Evolutionary conservation across 1,284 basidiomycete species (phyloP), one percentile per base, ranked within the genome.

Genomic region (Pulveroboletus ridleyi): DNA sequence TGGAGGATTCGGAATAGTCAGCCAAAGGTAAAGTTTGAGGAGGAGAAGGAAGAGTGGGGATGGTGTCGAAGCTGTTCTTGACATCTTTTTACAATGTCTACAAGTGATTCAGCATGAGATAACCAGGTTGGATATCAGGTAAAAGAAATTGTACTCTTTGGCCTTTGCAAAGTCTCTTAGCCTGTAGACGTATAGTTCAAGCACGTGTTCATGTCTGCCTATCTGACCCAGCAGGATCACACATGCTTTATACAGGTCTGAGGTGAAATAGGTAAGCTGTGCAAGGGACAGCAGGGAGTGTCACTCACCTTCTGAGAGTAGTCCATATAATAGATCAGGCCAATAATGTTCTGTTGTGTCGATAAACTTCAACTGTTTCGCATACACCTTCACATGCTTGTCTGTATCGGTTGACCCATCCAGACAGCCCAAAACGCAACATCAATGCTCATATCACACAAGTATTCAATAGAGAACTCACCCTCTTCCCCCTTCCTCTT

Each of bases 121-220:
- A 33, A n/a, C 44, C 33, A 47, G 44, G 7, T 29, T 35, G 8
- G 20, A 35, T 17, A n/a, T 42, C 20, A 7, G 49, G 14, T 42
- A 2, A 15, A 59, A 5, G 39, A 39, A 18, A 35, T 71, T 88
- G 69, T 71, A 95, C 92, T 92, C 88, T 80, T 99, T 97, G 0
- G 98, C 98, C 65, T 94, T 94, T 18, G 79, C 68, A 74, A 91
- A 93, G 74, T 97, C 93, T 46, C 89, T 84, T 39, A 98, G 82
- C 55, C 89, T 87, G 73, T 97, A 92, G 2, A 96, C 95, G 76
- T 99, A 99, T 35, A 98, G 87, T 72, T 95, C 91, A 33, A 99
- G 85, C 0, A 97, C 97, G 65, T 91, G 94, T 70, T 97, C 94
- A 72, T 99, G 96, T 65, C 94, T 89, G 1, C 94, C 95, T 65